These are phyloP conservation scores for Thinopyrum elongatum DNA, from an alignment of 176 grass and related monocot genomes.

Conservation along the genomic window DNA sequence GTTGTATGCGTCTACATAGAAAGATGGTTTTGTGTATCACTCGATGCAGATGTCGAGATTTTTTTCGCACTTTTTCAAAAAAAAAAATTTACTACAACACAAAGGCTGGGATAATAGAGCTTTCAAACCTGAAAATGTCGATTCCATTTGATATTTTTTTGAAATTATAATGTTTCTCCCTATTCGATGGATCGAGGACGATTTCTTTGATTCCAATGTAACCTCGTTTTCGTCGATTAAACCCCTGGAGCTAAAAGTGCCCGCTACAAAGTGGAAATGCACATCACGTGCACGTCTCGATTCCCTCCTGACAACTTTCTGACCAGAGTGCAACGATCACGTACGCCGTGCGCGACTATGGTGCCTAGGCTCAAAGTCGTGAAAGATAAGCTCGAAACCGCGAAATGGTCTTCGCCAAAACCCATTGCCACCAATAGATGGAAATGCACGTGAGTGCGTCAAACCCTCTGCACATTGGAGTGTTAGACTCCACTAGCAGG, in stretches of 20 bases:
- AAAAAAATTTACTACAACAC: too few relatives aligned
- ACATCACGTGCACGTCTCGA: neutral
- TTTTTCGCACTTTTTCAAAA: too few relatives aligned
- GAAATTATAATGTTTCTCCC: too few relatives aligned
- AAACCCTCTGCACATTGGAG: neutral
- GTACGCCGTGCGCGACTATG: neutral
- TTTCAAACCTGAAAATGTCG: too few relatives aligned
- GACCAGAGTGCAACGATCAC: neutral
- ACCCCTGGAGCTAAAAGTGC: neutral
- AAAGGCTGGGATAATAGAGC: too few relatives aligned
- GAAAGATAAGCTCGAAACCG: neutral
- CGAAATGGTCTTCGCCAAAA: neutral
- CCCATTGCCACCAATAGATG: neutral
- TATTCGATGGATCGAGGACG: neutral
- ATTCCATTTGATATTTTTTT: too few relatives aligned
- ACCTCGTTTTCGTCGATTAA: neutral
- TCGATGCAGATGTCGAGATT: too few relatives aligned
- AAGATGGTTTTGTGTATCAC: too few relatives aligned
- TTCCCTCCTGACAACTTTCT: neutral
- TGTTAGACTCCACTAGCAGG: neutral
- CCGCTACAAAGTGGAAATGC: neutral
- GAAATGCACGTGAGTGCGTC: slow-evolving; percentile 10
- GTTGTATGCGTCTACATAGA: too few relatives aligned
- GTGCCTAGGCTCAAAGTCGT: neutral
- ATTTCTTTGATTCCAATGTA: neutral